Base-by-base conservation (phyloP, 2,329 filamentous ascomycete species). In the Fusarium pseudocircinatum region DNA sequence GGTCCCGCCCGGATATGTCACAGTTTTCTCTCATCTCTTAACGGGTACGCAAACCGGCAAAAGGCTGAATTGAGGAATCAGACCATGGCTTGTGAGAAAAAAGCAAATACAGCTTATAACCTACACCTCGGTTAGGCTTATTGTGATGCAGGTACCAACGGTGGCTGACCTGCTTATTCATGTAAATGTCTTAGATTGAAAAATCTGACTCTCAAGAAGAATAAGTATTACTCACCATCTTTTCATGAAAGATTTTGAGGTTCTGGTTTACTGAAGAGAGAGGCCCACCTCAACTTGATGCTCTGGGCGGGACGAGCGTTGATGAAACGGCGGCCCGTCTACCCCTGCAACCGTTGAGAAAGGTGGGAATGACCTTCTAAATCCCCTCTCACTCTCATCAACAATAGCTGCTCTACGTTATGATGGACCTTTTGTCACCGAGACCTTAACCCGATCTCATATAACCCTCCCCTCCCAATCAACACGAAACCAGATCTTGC, bases 61-160 rank as follows among this genome's bases (percentile, higher is more conserved):
- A 54, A 37, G 37, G 37, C 40, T 50, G 28, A 53, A 47, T 13
- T 10, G 12, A 46, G 57, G 32, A 39, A 74, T 75, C 74, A 75
- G 68, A 42, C 60, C 70, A 75, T 74, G 34, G 52, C 58, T 62
- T 63, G 56, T 22, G 42, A 42, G 24, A 72, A 75, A 75, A 75
- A 75, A 75, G 74, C 73, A 75, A 75, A 15, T 24, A 63, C 39
- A 20, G 47, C 30, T 49, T 49, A 53, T 57, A 32, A 43, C 43
- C 40, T 32, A 50, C 62, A 40, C 30, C 50, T 56, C 57, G 28
- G 62, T 42, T 61, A 52, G 34, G 39, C 4, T 15, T 26, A 44
- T 16, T n/a, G 26, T 14, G 13, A 70, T 70, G 68, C 66, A 70
- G 66, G 68, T 65, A 70, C 66, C 39, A 28, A 57, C 42, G 15